Evolutionary conservation across 352 stramenopile genomes (phyloP).

Genomic region (Phytophthora cactorum): DNA sequence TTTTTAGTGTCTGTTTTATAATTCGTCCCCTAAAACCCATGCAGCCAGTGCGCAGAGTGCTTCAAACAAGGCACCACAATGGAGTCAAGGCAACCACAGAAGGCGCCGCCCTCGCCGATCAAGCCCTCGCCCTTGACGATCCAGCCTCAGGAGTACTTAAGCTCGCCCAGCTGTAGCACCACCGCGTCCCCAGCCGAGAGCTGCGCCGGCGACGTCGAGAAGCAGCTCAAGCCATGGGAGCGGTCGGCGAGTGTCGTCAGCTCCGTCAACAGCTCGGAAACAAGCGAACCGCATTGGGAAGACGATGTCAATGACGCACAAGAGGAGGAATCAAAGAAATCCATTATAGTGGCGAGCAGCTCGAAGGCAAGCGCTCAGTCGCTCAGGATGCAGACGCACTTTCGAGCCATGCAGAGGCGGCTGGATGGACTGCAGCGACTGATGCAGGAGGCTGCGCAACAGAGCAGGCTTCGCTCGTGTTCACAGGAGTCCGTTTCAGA

Average conservation of each 20-base stretch:
- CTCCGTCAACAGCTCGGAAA: constrained; percentile 25
- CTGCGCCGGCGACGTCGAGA: constrained; percentile 9
- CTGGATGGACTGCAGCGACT: constrained; percentile 28
- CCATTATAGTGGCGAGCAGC: background rate
- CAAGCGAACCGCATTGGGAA: constrained; percentile 20
- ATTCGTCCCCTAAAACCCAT: constrained; percentile 1
- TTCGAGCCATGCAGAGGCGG: constrained; percentile 31
- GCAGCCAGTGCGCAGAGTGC: constrained; percentile 18
- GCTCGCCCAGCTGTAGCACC: constrained; percentile 15
- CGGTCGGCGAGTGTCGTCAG: constrained; percentile 15
- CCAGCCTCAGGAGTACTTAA: constrained; percentile 10
- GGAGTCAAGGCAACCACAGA: constrained; percentile 7
- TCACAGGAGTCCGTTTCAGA: constrained; percentile 3
- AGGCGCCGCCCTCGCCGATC: constrained; percentile 11
- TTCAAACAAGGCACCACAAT: constrained; percentile 18
- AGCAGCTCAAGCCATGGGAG: constrained; percentile 21
- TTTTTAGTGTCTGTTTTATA: constrained; percentile 27
- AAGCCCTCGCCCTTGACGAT: constrained; percentile 29
- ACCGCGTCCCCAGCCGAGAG: constrained; percentile 16
- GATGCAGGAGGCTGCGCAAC: constrained; percentile 17
- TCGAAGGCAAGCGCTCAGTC: background rate
- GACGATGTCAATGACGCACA: constrained; percentile 4
- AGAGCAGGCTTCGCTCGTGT: background rate
- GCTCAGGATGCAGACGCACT: constrained; percentile 23
- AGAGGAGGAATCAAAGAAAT: background rate